Percentiles rank a stretch among this genome's conserved stretches.
These are phyloP conservation scores for Anisodus tanguticus DNA, from an alignment of 257 asterid species.

Conservation along the genomic window DNA sequence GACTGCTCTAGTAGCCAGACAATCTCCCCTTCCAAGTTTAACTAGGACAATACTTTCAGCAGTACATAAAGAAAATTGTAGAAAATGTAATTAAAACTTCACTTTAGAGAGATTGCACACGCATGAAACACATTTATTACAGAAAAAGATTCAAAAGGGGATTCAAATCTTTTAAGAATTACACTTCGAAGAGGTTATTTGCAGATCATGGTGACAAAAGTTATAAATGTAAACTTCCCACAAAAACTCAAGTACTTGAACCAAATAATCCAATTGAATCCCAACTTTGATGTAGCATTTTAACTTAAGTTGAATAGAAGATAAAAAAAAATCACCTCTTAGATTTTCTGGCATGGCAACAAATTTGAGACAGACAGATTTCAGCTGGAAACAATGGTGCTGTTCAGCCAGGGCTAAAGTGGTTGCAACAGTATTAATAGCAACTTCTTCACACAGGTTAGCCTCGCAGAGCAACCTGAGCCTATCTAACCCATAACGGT, in stretches of 20 bases:
- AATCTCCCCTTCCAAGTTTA: not conserved
- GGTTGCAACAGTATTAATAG: constrained; percentile 95
- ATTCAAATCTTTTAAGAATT: not conserved
- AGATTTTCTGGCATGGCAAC: constrained; percentile 86
- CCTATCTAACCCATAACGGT: constrained; percentile 87
- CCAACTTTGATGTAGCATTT: not conserved
- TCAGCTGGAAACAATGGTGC: constrained; percentile 91
- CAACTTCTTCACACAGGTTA: constrained; percentile 72
- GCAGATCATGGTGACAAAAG: not conserved
- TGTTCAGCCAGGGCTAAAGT: constrained; percentile 97
- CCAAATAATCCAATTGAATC: not conserved
- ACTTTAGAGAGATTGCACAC: not conserved
- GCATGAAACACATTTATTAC: not conserved
- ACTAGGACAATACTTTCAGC: constrained; percentile 7
- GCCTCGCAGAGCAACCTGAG: constrained; percentile 91
- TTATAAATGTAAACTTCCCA: not conserved
- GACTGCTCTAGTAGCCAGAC: not conserved
- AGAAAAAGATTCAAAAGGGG: not conserved
- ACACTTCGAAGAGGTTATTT: not conserved
- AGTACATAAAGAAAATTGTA: not conserved
- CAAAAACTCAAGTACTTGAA: constrained; percentile 17
- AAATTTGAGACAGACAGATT: constrained; percentile 82
- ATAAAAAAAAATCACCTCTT: constrained; percentile 53
- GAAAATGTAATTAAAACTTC: not conserved
- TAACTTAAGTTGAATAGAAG: not conserved